Percentiles rank a stretch among this genome's conserved stretches.
phyloP scores from a whole-genome alignment of 23 red algal species.

The Gracilariopsis chorda region DNA sequence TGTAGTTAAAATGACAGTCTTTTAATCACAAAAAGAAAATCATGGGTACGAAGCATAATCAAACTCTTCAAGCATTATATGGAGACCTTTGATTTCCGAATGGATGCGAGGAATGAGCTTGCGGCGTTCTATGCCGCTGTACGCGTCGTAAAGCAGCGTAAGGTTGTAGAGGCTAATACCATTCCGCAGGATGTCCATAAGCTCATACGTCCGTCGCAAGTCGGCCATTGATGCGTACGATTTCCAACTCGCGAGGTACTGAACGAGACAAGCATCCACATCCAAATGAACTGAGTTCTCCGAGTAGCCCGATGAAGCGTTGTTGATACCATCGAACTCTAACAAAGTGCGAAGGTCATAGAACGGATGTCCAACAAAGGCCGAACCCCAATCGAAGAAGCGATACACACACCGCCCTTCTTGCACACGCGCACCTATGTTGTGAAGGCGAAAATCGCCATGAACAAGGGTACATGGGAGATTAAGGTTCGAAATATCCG shows the following conservation, averaged over 20 bases:
- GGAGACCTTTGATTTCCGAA: neutral
- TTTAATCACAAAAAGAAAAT: too few species aligned
- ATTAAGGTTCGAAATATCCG: neutral
- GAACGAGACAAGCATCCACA: neutral
- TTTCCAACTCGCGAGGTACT: neutral
- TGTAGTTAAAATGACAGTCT: too few species aligned
- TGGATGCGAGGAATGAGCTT: neutral
- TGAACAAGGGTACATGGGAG: neutral
- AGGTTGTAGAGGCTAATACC: neutral
- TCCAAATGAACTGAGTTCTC: too few species aligned
- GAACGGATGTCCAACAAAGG: constrained; percentile 8
- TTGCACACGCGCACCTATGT: neutral
- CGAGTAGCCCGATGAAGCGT: neutral
- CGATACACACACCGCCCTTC: neutral
- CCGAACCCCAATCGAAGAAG: constrained; percentile 3
- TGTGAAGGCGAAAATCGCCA: neutral
- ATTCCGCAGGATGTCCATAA: neutral
- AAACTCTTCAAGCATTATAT: neutral
- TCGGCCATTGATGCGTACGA: neutral
- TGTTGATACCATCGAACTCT: neutral
- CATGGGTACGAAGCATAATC: too few species aligned
- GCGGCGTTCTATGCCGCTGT: neutral
- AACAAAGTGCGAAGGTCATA: neutral
- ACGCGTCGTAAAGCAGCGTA: neutral
- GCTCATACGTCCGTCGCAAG: neutral